Percentiles rank a stretch among this genome's conserved stretches.
These are phyloP conservation scores for Botryobasidium botryosum DNA, from an alignment of 768 basidiomycete genomes.

Conservation along the genomic window DNA sequence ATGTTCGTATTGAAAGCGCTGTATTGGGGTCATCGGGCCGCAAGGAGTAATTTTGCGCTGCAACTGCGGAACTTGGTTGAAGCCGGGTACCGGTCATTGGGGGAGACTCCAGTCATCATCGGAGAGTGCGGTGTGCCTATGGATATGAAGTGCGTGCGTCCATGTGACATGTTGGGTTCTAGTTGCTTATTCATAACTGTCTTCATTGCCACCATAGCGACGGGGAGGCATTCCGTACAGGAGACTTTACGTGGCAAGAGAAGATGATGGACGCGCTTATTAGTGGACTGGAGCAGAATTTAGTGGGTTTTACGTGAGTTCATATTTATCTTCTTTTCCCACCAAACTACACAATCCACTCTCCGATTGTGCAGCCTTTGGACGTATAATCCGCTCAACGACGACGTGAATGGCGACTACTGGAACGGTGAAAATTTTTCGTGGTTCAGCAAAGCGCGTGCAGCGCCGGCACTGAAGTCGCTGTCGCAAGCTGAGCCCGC, in stretches of 20 bases:
- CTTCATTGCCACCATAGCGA: slow-evolving; percentile 29
- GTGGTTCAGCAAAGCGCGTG: slow-evolving; percentile 41
- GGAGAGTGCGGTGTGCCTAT: slow-evolving; percentile 94
- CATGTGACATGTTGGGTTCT: not conserved
- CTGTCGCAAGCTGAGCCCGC: slow-evolving; percentile 43
- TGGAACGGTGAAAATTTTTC: slow-evolving; percentile 99
- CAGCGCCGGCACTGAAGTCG: slow-evolving; percentile 14
- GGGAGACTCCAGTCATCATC: slow-evolving; percentile 69
- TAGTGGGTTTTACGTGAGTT: slow-evolving; percentile 75
- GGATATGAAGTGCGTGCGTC: slow-evolving; percentile 77
- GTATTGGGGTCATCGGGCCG: slow-evolving; percentile 77
- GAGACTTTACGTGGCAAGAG: slow-evolving; percentile 66
- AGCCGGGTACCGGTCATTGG: slow-evolving; percentile 47
- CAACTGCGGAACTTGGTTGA: slow-evolving; percentile 72
- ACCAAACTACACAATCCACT: not conserved
- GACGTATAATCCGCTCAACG: slow-evolving; percentile 87
- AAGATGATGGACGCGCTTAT: slow-evolving; percentile 93
- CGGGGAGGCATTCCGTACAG: slow-evolving; percentile 49
- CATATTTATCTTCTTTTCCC: not conserved
- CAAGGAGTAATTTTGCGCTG: slow-evolving; percentile 60
- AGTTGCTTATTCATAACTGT: not conserved
- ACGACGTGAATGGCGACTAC: slow-evolving; percentile 59
- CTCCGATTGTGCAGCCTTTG: slow-evolving; percentile 41
- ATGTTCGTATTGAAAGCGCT: slow-evolving; percentile 67
- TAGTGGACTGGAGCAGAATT: slow-evolving; percentile 55